These are phyloP conservation scores for Debaryomycetaceae sp. DNA, from an alignment of 1,139 yeast genomes.

Conservation along the genomic window DNA sequence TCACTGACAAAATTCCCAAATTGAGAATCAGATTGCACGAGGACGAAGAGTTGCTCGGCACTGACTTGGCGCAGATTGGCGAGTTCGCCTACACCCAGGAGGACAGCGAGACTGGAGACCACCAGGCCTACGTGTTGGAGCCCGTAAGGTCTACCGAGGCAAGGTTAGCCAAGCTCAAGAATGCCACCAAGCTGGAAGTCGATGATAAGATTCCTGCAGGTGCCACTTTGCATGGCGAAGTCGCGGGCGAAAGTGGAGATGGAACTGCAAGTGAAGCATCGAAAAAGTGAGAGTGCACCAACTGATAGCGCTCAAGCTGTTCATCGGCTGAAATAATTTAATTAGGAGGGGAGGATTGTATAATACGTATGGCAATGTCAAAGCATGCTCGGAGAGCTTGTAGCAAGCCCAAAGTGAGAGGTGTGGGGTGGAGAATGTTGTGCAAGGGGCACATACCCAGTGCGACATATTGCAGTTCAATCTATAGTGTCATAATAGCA, in stretches of 20 bases:
- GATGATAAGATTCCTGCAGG: conserved; percentile 13
- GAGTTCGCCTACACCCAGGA: conserved; percentile 74
- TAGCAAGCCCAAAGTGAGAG: no score
- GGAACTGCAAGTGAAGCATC: conserved; percentile 19
- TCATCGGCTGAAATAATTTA: no score
- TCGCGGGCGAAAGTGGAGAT: conserved; percentile 15
- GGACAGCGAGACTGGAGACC: conserved; percentile 22
- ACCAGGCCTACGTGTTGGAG: conserved; percentile 60
- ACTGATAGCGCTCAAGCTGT: background rate
- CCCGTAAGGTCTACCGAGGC: conserved; percentile 63
- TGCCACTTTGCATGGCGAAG: conserved; percentile 17
- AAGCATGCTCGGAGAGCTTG: conserved; percentile 1
- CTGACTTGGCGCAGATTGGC: conserved; percentile 85
- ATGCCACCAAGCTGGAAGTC: conserved; percentile 16
- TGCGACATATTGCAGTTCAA: no score
- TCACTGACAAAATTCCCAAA: conserved; percentile 78
- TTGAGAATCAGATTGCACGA: conserved; percentile 79
- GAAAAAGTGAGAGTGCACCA: conserved; percentile 10
- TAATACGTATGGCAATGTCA: background rate
- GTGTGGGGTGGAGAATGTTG: no score
- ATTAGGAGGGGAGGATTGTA: no score
- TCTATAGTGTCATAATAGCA: no score
- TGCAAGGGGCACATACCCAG: no score
- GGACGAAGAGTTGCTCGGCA: conserved; percentile 87
- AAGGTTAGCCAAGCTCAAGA: conserved; percentile 33